Conservation (phyloP, 257 asterid species). For the Verbascum thapsus region DNA sequence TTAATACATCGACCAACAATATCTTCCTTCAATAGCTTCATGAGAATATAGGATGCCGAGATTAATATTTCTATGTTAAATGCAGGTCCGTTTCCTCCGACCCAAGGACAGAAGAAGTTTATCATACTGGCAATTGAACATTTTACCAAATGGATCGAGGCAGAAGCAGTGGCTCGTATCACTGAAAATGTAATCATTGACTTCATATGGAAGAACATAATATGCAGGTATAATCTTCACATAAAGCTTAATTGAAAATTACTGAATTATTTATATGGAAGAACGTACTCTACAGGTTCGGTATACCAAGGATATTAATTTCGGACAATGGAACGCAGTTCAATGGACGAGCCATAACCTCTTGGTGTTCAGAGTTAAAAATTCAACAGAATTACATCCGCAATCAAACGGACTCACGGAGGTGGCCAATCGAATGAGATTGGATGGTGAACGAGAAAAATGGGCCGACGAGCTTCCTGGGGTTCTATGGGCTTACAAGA, state of each 20-base stretch:
- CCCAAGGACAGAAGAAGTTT: too few species aligned
- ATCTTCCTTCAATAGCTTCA: too few species aligned
- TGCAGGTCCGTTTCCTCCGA: too few species aligned
- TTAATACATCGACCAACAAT: too few species aligned
- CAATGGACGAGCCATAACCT: not conserved
- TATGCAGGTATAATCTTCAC: too few species aligned
- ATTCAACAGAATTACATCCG: not conserved
- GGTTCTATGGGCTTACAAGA: not conserved
- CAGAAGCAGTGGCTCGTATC: not conserved
- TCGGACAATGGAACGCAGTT: not conserved
- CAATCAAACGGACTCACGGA: not conserved
- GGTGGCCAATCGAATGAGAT: not conserved
- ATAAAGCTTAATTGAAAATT: too few species aligned
- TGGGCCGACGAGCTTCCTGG: not conserved
- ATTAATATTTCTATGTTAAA: not conserved
- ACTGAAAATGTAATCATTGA: not conserved
- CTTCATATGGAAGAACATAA: too few species aligned
- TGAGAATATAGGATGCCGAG: not conserved
- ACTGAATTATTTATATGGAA: too few species aligned
- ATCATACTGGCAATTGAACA: too few species aligned
- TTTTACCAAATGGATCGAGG: not conserved
- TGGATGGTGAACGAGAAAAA: not conserved
- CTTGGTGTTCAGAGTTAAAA: not conserved
- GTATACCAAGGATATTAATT: not conserved
- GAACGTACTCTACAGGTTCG: not conserved